Conservation (phyloP, 1,284 basidiomycete genomes). For the Hemileccinum hortonii region DNA sequence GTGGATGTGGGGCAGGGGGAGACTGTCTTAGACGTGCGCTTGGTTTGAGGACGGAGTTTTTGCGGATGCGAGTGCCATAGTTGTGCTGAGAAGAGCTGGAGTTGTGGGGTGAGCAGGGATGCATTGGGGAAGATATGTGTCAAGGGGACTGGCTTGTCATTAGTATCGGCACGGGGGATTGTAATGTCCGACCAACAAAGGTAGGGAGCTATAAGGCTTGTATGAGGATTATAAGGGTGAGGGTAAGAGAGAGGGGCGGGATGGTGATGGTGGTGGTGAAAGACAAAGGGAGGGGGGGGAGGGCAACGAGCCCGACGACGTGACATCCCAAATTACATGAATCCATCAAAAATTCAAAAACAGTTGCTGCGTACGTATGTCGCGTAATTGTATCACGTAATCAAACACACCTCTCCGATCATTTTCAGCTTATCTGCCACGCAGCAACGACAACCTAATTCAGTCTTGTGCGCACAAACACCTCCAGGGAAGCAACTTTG, state of each 20-base stretch:
- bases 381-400: conserved; percentile 33
- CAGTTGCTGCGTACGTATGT: conserved; percentile 32
- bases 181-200: conserved; percentile 44
- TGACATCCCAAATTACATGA: conserved; percentile 34
- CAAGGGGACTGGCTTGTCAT: conserved; percentile 20
- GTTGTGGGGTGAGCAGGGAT: conserved; percentile 26
- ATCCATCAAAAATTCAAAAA: conserved; percentile 38
- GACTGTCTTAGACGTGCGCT: conserved; percentile 48
- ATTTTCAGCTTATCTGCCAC: conserved; percentile 16
- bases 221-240: conserved; percentile 28
- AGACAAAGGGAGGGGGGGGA: conserved; percentile 39
- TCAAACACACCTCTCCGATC: conserved; percentile 24
- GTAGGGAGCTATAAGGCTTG: conserved; percentile 20
- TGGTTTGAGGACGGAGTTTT: conserved; percentile 51
- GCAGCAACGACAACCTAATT: not conserved
- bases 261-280: conserved; percentile 31
- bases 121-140: conserved; percentile 33
- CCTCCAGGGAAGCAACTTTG: not conserved
- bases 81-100: conserved; percentile 21
- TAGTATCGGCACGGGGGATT: conserved; percentile 14
- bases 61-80: conserved; percentile 59
- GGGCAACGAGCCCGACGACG: conserved; percentile 29
- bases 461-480: conserved; percentile 7
- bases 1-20: conserved; percentile 30
- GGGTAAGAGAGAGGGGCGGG: conserved; percentile 24